These are phyloP conservation scores for Sextonia rubra DNA, from an alignment of 164 flowering plant species.

Conservation along the genomic window DNA sequence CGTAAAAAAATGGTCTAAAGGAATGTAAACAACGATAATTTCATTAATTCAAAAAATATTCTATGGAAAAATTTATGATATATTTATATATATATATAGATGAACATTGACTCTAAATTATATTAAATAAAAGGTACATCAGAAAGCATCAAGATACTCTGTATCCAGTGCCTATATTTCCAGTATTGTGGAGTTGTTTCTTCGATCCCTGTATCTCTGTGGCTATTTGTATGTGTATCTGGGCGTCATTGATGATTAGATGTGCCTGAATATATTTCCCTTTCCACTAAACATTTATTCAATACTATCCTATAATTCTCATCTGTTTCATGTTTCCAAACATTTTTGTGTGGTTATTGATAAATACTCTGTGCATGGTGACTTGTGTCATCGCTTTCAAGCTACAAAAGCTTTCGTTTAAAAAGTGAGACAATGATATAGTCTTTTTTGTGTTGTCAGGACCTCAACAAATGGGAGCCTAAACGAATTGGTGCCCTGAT, in stretches of 20 bases:
- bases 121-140: too few species aligned
- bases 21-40: too few species aligned
- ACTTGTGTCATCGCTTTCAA: not conserved
- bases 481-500: slow-evolving; percentile 59
- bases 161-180: too few species aligned
- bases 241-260: not conserved
- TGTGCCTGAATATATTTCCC: not conserved
- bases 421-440: not conserved
- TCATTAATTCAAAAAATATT: too few species aligned
- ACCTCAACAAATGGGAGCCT: slow-evolving; percentile 72
- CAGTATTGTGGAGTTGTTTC: too few species aligned
- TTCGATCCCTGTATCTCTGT: too few species aligned
- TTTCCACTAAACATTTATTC: not conserved
- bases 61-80: too few species aligned
- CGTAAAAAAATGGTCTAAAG: too few species aligned
- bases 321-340: not conserved
- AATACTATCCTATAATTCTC: not conserved
- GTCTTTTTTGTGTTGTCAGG: slow-evolving; percentile 42
- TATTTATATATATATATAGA: too few species aligned
- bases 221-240: too few species aligned
- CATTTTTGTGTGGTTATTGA: not conserved
- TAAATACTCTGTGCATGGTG: not conserved
- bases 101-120: too few species aligned
- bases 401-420: not conserved
- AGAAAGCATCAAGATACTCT: too few species aligned